These are phyloP conservation scores for Aspergillus texensis DNA, from an alignment of 2,329 filamentous ascomycete species.

Conservation along the genomic window DNA sequence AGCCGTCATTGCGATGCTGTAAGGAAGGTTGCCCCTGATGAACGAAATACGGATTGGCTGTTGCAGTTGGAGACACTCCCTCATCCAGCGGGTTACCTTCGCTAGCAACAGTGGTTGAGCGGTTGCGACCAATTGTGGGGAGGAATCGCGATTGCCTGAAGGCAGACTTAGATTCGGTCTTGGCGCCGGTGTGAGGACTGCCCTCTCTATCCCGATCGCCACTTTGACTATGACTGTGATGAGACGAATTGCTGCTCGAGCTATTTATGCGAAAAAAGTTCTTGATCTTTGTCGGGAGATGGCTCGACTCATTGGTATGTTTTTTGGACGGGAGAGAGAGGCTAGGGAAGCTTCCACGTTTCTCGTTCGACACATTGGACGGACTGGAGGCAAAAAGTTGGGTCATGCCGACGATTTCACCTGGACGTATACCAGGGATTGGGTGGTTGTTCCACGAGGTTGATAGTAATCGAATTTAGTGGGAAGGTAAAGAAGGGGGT, in stretches of 20 bases:
- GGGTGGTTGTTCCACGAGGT: not conserved
- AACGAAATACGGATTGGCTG: conserved; percentile 95
- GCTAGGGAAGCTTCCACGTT: conserved; percentile 50
- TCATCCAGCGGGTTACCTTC: conserved; percentile 92
- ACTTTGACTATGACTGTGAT: conserved; percentile 31
- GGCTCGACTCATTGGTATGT: conserved; percentile 46
- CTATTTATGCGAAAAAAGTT: conserved; percentile 71
- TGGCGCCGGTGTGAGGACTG: conserved; percentile 49
- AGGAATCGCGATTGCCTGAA: conserved; percentile 89
- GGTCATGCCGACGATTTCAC: conserved; percentile 38
- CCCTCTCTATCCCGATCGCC: conserved; percentile 39
- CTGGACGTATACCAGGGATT: not conserved
- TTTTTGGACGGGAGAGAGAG: conserved; percentile 50
- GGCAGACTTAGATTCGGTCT: conserved; percentile 65
- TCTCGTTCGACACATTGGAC: conserved; percentile 47
- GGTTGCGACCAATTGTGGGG: conserved; percentile 80
- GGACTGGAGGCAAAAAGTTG: conserved; percentile 46
- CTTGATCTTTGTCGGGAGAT: conserved; percentile 67
- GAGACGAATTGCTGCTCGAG: conserved; percentile 49
- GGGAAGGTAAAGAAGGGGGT: not conserved
- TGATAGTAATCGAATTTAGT: not conserved
- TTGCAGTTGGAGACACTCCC: conserved; percentile 83
- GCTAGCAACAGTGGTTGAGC: conserved; percentile 87
- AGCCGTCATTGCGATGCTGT: conserved; percentile 92
- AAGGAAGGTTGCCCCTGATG: conserved; percentile 93